Evolutionary conservation across 1,284 basidiomycete species (phyloP), one percentile per base, ranked within the genome.

Genomic region (Abortiporus biennis): DNA sequence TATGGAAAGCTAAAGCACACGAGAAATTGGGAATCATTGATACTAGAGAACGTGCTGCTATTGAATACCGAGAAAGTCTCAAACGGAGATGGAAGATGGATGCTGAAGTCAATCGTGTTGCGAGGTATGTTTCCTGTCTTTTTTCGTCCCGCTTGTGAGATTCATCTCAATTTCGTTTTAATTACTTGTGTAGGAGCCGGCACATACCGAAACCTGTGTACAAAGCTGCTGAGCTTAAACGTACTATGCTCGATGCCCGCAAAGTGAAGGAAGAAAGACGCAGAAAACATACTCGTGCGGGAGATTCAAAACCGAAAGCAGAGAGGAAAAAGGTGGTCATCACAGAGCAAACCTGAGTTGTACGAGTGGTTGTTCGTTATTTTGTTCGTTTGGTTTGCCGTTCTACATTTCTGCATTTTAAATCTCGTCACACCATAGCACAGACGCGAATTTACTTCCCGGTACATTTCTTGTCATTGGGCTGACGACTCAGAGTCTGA

Each of bases 1-100:
- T 99, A 54, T 99, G 96, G 96, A 99, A 99, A 64, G 80, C 90
- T 11, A 83, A 85, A 44, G 92, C 95, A 1, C 85, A 88, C 1
- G 93, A 96, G 52, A 96, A 92, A 63, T 72, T 99, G 22, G 96
- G 95, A 4, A 76, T 96, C 40, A 71, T 96, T 49, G 92, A 89
- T 39, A 85, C 89, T n/a, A 79, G 92, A 46, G 95, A 99, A 62
- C 79, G 91, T 42, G 90, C 92, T 6, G 80, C 86, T 15, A 87
- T 94, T 53, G 95, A 99, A 62, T 98, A 99, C 66, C 74, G 94
- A 23, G 85, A 92, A 44, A 86, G 78, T 50, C 78, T 99, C 47
- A 83, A 88, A 54, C 80, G 92, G 54, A 77, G 89, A 56, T 99
- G 95, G 94, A 85, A 84, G 58, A 72, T 80, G 48, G 90, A 93